Conservation (phyloP, 768 basidiomycete species). For the Inosperma sp. region DNA sequence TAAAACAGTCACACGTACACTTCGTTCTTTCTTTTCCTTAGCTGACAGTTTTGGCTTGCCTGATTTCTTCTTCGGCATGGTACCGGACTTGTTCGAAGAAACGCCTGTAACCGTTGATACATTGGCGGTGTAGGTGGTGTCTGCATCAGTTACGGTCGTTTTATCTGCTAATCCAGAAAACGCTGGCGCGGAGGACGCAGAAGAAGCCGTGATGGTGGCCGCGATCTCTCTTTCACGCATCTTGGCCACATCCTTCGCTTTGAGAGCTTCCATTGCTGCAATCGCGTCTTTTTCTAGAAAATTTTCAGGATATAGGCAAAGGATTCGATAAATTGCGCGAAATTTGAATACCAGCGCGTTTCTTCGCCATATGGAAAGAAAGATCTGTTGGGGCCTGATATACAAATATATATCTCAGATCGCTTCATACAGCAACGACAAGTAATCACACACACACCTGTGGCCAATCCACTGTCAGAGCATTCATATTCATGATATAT, state of each 20-base stretch:
- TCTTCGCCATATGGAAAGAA: slow-evolving; percentile 55
- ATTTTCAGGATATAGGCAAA: not conserved
- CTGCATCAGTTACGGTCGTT: slow-evolving; percentile 38
- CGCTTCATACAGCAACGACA: slow-evolving; percentile 5
- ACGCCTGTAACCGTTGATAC: slow-evolving; percentile 32
- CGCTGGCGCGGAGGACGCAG: slow-evolving; percentile 7
- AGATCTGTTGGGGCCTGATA: slow-evolving; percentile 54
- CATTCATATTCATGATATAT: slow-evolving; percentile 92
- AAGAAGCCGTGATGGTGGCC: slow-evolving; percentile 24
- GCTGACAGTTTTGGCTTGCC: slow-evolving; percentile 64
- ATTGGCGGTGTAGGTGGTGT: slow-evolving; percentile 40
- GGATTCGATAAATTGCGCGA: not conserved
- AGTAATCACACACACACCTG: slow-evolving; percentile 46
- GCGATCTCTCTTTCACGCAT: slow-evolving; percentile 33
- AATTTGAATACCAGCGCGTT: slow-evolving; percentile 49
- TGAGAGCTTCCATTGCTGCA: slow-evolving; percentile 50
- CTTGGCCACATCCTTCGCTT: slow-evolving; percentile 33
- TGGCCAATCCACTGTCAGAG: slow-evolving; percentile 89
- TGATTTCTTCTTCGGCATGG: slow-evolving; percentile 48
- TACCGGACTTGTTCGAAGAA: slow-evolving; percentile 33
- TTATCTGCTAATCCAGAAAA: too few relatives aligned
- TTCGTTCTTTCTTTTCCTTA: slow-evolving; percentile 81
- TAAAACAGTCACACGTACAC: slow-evolving; percentile 34
- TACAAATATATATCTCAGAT: not conserved
- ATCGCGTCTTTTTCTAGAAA: slow-evolving; percentile 56